phyloP scores from a whole-genome alignment of 495 filamentous ascomycete species.

The Hyaloscypha hepaticicola region DNA sequence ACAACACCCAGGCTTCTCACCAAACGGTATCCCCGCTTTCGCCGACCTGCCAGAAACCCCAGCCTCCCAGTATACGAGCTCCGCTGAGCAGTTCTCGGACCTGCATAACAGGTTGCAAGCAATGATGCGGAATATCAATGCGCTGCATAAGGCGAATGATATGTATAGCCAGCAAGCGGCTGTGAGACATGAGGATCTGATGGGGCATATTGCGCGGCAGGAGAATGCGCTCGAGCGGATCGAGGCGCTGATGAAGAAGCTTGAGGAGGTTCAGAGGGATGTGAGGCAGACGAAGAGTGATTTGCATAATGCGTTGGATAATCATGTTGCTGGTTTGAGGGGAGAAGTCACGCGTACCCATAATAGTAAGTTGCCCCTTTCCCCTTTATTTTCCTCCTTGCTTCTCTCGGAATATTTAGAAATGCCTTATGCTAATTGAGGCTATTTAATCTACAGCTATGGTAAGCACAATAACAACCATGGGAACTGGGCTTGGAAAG shows the following conservation, averaged over 20 bases:
- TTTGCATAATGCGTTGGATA: constrained; percentile 67
- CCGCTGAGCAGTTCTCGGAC: constrained; percentile 69
- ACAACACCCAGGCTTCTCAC: constrained; percentile 28
- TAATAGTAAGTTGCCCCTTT: constrained; percentile 36
- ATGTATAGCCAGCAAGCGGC: constrained; percentile 46
- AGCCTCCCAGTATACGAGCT: constrained; percentile 20
- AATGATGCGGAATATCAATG: constrained; percentile 68
- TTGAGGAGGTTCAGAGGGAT: constrained; percentile 67
- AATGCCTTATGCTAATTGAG: background rate
- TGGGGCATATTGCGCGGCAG: constrained; percentile 38
- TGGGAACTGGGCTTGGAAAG: constrained; percentile 62
- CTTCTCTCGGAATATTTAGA: background rate
- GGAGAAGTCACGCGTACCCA: constrained; percentile 72
- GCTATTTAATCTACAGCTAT: constrained; percentile 47
- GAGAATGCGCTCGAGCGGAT: constrained; percentile 51
- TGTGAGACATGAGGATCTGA: constrained; percentile 56
- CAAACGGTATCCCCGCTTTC: constrained; percentile 26
- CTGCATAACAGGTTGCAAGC: constrained; percentile 77
- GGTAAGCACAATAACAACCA: constrained; percentile 48
- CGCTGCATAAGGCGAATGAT: constrained; percentile 63
- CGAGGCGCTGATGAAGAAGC: constrained; percentile 55
- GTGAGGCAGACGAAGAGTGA: constrained; percentile 54
- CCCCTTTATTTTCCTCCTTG: constrained; percentile 38
- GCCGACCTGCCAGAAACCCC: constrained; percentile 17
- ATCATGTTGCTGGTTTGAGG: constrained; percentile 68